Percentiles rank a stretch among this genome's conserved stretches.
These are phyloP conservation scores for Citrus australasica DNA, from an alignment of 345 rosid species.

Conservation along the genomic window DNA sequence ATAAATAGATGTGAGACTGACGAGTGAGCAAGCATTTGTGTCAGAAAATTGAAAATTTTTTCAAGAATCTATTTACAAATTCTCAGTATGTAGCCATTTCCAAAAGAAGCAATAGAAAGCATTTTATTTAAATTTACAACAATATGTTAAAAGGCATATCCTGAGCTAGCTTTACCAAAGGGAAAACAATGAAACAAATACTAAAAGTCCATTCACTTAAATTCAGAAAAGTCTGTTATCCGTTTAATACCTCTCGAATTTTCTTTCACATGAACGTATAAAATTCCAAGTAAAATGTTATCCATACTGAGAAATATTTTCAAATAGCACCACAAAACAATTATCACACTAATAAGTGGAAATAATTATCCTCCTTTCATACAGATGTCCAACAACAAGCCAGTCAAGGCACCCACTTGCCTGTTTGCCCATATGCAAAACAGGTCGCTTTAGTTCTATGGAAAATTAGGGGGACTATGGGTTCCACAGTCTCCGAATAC, in stretches of 20 bases:
- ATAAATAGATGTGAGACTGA: not conserved
- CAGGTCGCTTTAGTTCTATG: constrained; percentile 57
- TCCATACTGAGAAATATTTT: not conserved
- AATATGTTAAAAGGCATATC: not conserved
- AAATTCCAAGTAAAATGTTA: not conserved
- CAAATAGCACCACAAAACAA: not conserved
- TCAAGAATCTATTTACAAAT: not conserved
- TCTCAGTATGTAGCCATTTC: not conserved
- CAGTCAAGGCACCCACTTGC: constrained; percentile 20
- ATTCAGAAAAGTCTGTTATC: not conserved
- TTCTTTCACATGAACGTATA: not conserved
- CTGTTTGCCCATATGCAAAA: constrained; percentile 66
- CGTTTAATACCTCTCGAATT: not conserved
- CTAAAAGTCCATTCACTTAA: too few species aligned
- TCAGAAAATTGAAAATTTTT: not conserved
- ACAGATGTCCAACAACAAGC: not conserved
- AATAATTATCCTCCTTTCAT: not conserved
- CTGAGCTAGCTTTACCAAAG: not conserved
- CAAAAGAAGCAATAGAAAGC: not conserved
- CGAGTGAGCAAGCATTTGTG: too few species aligned
- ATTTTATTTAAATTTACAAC: not conserved
- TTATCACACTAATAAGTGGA: not conserved
- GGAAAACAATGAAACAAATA: not conserved
- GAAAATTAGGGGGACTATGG: constrained; percentile 53
- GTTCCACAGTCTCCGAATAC: constrained; percentile 55